Percentiles rank a stretch among this genome's conserved stretches.
Evolutionary conservation across 257 asterid species (phyloP).

Genomic region (Coffea eugenioides): DNA sequence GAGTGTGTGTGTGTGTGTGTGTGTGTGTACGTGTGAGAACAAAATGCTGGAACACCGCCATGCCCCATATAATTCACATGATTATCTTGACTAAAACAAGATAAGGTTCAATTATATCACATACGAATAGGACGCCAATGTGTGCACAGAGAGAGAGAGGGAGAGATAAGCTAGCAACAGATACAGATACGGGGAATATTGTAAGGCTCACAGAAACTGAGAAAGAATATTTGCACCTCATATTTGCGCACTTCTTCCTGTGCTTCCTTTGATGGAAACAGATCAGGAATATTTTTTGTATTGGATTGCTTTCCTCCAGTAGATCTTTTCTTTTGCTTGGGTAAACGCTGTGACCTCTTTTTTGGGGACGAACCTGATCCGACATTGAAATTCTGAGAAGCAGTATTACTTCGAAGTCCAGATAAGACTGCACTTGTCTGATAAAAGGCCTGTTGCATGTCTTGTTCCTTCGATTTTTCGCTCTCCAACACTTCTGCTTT

Average conservation of each 20-base stretch:
- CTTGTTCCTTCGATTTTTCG: slow-evolving; percentile 27
- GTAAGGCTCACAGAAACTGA: not conserved
- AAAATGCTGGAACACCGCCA: no score
- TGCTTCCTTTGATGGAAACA: slow-evolving; percentile 67
- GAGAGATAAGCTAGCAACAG: no score
- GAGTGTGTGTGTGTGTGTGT: no score
- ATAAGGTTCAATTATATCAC: no score
- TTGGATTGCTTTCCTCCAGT: slow-evolving; percentile 47
- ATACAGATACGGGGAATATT: no score
- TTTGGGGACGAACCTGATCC: slow-evolving; percentile 51
- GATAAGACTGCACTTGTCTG: slow-evolving; percentile 55
- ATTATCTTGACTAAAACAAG: no score
- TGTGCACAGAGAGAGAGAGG: not conserved
- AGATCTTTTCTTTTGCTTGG: slow-evolving; percentile 43
- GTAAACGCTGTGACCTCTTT: slow-evolving; percentile 49
- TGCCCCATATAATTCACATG: no score
- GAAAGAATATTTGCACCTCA: slow-evolving; percentile 48
- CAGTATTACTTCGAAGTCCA: slow-evolving; percentile 58
- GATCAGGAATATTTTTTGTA: slow-evolving; percentile 51
- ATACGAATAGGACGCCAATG: no score
- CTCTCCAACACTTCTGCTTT: slow-evolving; percentile 35
- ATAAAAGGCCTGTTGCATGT: slow-evolving; percentile 37
- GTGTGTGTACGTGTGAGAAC: no score
- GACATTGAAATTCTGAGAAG: slow-evolving; percentile 49
- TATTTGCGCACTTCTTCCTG: slow-evolving; percentile 61